Evolutionary conservation across 805 yeast genomes (phyloP), one percentile per base, ranked within the genome.

Genomic region (Ogataea neopini): DNA sequence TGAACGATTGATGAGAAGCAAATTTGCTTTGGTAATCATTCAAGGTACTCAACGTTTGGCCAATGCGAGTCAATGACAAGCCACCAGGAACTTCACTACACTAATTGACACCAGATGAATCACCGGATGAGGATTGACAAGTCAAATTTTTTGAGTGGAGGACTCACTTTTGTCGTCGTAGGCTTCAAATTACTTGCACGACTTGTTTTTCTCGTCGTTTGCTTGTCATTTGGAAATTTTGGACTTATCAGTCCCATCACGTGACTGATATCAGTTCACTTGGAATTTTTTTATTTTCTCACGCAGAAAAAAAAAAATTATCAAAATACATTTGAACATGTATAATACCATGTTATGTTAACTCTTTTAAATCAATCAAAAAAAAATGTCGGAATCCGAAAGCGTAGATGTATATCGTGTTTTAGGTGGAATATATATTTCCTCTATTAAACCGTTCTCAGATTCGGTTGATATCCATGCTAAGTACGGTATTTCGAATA

Each of bases 371-470:
- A 22, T 8, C 25, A 22, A 22, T 4, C 35, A 32, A 32, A 9
- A 32, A 32, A 9, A 18, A 8, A 32, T 17, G 35, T 15, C 35
- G 5, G 38, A 17, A 29, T 30, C 34, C 4, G 34, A 30, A 15
- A 30, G 18, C 8, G 18, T 14, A 30, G 40, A 40, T 25, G 40
- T 76, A 49, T 73, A 79, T 46, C 73, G 95, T 58, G 76, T 90
- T n/a, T 66, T 88, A n/a, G 96, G 95, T 20, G 83, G 84, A 7
- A 75, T 92, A 1, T 87, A 82, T 66, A 66, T 92, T 13, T 90
- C 96, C 4, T 80, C 94, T 0, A 70, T 84, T 17, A 79, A 77
- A 43, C 86, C 96, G 0, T 68, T 90, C 18, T 68, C 76, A 13
- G 74, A 79, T 3, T 75, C 69, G 35, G 66, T 73, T 11, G 81